Evolutionary conservation across 148 eudicot genomes (phyloP).

Genomic region (Agrostemma githago): DNA sequence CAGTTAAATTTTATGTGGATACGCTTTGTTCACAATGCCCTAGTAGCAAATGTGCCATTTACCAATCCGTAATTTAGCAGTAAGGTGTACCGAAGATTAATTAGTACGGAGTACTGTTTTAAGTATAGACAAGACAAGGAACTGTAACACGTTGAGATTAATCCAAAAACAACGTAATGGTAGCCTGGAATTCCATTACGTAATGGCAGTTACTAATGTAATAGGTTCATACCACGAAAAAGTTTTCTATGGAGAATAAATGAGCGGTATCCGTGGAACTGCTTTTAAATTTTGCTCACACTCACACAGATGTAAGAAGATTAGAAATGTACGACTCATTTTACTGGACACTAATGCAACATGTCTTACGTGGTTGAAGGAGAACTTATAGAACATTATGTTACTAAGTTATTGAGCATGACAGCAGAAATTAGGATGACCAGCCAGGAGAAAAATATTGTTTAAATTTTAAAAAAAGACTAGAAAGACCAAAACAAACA

Average conservation of each 20-base stretch:
- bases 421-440: not conserved
- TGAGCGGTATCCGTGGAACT: not conserved
- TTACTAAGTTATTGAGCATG: not conserved
- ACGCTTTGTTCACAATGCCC: not conserved
- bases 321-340: not conserved
- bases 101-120: not conserved
- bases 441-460: not conserved
- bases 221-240: not conserved
- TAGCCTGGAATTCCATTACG: not conserved
- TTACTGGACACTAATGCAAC: not conserved
- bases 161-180: too few species aligned
- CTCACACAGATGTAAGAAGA: not conserved
- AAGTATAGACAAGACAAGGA: not conserved
- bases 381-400: not conserved
- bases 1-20: too few species aligned
- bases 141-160: too few species aligned
- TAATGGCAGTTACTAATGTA: not conserved
- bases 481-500: not conserved
- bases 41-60: not conserved
- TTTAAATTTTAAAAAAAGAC: too few species aligned
- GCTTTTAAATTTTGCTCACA: not conserved
- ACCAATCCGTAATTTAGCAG: not conserved
- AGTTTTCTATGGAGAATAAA: not conserved
- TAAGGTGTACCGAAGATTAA: not conserved
- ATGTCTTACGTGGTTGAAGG: not conserved